Conservation (phyloP, 202 grass and related monocot genomes). For the Eragrostis tef region DNA sequence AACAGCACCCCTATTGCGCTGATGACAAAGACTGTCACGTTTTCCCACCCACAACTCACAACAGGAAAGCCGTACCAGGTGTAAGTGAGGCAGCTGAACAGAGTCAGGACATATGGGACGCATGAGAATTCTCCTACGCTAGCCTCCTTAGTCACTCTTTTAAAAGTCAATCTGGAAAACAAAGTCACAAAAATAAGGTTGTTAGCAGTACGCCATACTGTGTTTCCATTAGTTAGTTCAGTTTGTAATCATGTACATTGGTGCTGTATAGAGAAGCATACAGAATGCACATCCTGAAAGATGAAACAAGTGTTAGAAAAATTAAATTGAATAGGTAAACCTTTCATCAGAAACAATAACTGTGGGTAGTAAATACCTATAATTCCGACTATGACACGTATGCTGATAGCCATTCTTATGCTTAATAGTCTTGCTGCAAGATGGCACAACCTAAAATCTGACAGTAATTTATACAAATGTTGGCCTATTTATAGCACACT, state of each 20-base stretch:
- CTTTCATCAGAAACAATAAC: not conserved
- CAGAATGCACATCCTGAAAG: conserved; percentile 59
- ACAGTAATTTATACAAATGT: not conserved
- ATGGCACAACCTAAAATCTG: not conserved
- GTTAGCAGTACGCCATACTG: not conserved
- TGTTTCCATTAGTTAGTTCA: not conserved
- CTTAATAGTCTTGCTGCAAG: not conserved
- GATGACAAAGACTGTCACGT: conserved; percentile 45
- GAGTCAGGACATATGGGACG: conserved; percentile 52
- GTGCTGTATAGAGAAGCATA: conserved; percentile 60
- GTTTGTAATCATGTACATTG: conserved; percentile 51
- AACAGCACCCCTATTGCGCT: conserved; percentile 51
- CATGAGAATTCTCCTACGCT: conserved; percentile 65
- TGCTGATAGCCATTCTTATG: conserved; percentile 32
- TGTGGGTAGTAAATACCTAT: conserved; percentile 44
- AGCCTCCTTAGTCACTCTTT: conserved; percentile 54
- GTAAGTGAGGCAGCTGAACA: conserved; percentile 54
- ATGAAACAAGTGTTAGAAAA: not conserved
- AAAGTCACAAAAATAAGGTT: conserved; percentile 1
- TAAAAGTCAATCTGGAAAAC: conserved; percentile 63
- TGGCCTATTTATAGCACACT: not conserved
- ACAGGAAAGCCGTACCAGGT: conserved; percentile 60
- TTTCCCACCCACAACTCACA: conserved; percentile 62
- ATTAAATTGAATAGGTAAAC: not conserved
- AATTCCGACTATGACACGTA: conserved; percentile 51